Evolutionary conservation across 176 grass and related monocot genomes (phyloP).

Genomic region (Carex cristatella): DNA sequence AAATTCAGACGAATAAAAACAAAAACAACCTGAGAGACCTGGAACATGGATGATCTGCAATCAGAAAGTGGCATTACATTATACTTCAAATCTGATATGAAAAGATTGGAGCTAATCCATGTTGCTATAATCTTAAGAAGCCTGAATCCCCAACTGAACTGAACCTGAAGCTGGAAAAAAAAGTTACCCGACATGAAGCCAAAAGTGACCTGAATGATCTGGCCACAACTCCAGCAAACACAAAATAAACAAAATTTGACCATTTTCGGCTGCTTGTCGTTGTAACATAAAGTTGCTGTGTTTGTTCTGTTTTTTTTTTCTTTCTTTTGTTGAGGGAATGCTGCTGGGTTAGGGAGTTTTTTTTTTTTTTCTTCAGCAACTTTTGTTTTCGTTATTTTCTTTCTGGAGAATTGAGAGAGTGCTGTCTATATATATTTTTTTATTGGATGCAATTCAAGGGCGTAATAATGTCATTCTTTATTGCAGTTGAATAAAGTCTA

Average conservation of each 20-base stretch:
- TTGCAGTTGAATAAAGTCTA: background rate
- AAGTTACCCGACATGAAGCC: background rate
- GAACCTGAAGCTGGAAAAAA: background rate
- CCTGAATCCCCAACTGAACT: background rate
- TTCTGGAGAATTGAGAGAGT: background rate
- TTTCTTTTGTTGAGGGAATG: background rate
- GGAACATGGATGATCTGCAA: background rate
- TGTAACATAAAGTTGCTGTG: too few species aligned
- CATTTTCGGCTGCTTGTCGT: background rate
- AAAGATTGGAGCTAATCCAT: background rate
- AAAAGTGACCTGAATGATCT: background rate
- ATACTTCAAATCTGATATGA: background rate
- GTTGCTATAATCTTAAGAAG: background rate
- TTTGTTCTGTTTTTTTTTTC: background rate
- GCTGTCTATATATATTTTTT: background rate
- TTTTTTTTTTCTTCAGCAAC: background rate
- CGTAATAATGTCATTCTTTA: background rate
- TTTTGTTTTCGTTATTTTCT: background rate
- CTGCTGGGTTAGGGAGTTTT: background rate
- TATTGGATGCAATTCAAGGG: background rate
- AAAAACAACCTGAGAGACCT: background rate
- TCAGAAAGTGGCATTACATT: background rate
- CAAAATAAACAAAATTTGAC: background rate
- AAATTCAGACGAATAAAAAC: background rate
- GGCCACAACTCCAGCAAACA: background rate